Evolutionary conservation across 2,329 filamentous ascomycete species (phyloP), one percentile per base, ranked within the genome.

Genomic region (Talaromyces verruculosus): DNA sequence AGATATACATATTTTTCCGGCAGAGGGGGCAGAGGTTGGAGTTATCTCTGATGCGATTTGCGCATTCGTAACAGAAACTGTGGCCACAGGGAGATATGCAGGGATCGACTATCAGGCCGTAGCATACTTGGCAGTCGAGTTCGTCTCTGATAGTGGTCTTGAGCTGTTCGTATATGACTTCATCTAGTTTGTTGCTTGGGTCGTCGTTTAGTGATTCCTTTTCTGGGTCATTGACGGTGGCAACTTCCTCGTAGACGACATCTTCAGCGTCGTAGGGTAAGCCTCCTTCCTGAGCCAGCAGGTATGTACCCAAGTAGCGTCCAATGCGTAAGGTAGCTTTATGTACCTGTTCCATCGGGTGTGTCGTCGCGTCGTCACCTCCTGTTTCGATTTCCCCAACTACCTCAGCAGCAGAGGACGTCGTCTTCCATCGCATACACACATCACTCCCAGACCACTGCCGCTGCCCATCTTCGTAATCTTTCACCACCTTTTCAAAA

Each of bases 71-170:
- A 76, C 93, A 97, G 72, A 95, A 94, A 0, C 92, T 97, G 76
- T 97, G 93, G 1, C 93, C 93, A 72, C 93, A 97, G 1, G 87
- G 84, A 0, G 92, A 96, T 0, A 93, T 97, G 61, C 93, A 82
- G 0, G 93, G 92, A 68, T 96, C 91, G 67, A 92, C 81, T 75
- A 94, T 90, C 25, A 96, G 78, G 47, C 88, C 86, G 76, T 94
- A 96, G 78, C 93, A 97, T 66, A 97, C 88, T 72, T 95, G 91
- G 70, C 93, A 97, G 72, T 97, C 92, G 73, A 96, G 82, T 74
- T 96, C 92, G 17, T 83, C 82, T 67, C 88, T 86, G 2, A 87
- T 83, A 1, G 83, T 80, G 30, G 89, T 85, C 71, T 87, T 87
- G 15, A 95, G 74, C 39, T 82, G 82, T 30, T 83, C 79, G 33